phyloP scores from a whole-genome alignment of 208 protist genomes.

The Acanthamoeba royreba region DNA sequence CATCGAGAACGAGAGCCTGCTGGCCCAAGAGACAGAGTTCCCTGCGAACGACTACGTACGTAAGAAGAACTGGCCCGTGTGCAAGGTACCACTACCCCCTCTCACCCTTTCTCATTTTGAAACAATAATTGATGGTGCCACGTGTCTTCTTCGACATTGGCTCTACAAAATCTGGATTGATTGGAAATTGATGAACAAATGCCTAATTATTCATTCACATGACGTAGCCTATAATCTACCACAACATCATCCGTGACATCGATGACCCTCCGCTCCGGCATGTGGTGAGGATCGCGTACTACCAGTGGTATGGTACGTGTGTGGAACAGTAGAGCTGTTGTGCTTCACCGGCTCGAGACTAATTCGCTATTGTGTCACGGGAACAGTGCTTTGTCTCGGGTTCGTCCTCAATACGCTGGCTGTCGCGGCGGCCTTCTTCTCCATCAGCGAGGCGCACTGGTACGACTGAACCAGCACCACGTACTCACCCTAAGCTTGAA shows the following conservation, averaged over 20 bases:
- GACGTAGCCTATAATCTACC: neutral
- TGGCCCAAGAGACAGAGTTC: neutral
- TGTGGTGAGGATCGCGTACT: neutral
- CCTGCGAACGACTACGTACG: neutral
- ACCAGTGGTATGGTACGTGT: neutral
- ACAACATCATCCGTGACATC: neutral
- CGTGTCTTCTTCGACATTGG: too few relatives aligned
- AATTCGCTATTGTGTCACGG: neutral
- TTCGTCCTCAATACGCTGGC: neutral
- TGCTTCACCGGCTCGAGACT: too few relatives aligned
- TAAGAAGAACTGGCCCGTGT: neutral
- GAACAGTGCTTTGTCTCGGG: neutral
- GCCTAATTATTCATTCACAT: too few relatives aligned
- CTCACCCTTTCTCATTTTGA: too few relatives aligned
- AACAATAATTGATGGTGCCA: too few relatives aligned
- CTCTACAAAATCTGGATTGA: too few relatives aligned
- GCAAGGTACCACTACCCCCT: neutral
- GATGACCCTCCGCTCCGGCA: neutral
- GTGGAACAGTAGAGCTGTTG: too few relatives aligned
- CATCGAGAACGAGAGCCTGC: neutral
- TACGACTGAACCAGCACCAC: too few relatives aligned
- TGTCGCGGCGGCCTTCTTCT: neutral
- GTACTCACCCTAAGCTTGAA: too few relatives aligned
- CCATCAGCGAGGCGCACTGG: neutral
- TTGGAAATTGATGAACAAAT: too few relatives aligned